Evolutionary conservation across 2,329 filamentous ascomycete genomes (phyloP).

Genomic region (Fusarium brachygibbosum): DNA sequence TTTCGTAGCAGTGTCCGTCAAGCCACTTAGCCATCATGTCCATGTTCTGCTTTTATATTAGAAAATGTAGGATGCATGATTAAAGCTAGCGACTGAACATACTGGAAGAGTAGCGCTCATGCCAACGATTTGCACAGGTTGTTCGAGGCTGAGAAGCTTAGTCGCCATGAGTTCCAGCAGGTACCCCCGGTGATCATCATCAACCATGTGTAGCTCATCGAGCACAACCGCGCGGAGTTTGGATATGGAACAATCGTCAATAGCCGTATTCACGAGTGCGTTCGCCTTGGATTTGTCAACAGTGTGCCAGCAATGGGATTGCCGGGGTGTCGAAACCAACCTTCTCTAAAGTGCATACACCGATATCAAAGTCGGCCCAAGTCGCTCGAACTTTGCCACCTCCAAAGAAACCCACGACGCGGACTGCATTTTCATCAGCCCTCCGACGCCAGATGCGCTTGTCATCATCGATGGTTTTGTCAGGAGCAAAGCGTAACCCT

Average conservation of each 20-base stretch:
- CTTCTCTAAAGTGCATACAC: constrained; percentile 85
- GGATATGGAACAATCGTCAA: constrained; percentile 77
- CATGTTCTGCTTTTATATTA: constrained; percentile 68
- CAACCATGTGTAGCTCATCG: constrained; percentile 86
- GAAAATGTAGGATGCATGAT: not conserved
- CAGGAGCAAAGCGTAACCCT: constrained; percentile 62
- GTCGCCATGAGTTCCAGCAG: constrained; percentile 80
- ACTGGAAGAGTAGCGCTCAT: constrained; percentile 86
- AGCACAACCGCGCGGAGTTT: constrained; percentile 76
- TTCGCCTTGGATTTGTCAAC: constrained; percentile 69
- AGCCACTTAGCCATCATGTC: constrained; percentile 78
- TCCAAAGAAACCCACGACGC: constrained; percentile 80
- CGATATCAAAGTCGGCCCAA: constrained; percentile 83
- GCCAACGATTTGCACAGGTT: constrained; percentile 77
- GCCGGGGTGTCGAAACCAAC: constrained; percentile 32
- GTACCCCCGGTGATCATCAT: constrained; percentile 81
- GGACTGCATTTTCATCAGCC: constrained; percentile 69
- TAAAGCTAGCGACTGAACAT: constrained; percentile 45
- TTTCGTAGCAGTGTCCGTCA: constrained; percentile 77
- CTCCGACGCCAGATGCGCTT: constrained; percentile 66
- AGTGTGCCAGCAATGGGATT: not conserved
- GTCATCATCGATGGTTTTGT: constrained; percentile 53
- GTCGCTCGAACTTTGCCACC: constrained; percentile 75
- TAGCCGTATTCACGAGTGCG: constrained; percentile 77
- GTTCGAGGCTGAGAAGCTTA: constrained; percentile 77